Evolutionary conservation across 1,284 basidiomycete genomes (phyloP).

Genomic region (Cryptococcus maquisensis): DNA sequence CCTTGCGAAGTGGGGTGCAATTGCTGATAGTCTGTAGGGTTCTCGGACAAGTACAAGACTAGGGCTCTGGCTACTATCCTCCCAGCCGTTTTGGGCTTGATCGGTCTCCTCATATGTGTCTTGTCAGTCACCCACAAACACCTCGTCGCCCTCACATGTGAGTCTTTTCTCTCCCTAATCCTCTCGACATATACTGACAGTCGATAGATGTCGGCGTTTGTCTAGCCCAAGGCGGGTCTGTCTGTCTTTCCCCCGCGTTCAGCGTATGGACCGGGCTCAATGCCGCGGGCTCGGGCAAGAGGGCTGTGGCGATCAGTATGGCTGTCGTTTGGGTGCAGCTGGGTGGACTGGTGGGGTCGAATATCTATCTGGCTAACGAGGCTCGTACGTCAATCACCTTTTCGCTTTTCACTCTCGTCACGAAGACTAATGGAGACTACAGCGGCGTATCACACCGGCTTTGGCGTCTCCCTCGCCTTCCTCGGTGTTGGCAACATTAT

Average conservation of each 20-base stretch:
- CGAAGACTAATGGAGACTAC: background rate
- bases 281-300: constrained; percentile 31
- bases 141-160: constrained; percentile 23
- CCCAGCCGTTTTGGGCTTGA: background rate
- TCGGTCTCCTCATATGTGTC: constrained; percentile 1
- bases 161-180: background rate
- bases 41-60: constrained; percentile 4
- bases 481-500: constrained; percentile 18
- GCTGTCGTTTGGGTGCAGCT: constrained; percentile 22
- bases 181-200: background rate
- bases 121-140: constrained; percentile 16
- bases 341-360: constrained; percentile 29
- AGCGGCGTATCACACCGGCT: constrained; percentile 25
- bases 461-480: constrained; percentile 27
- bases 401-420: background rate
- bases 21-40: background rate
- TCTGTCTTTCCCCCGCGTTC: constrained; percentile 27
- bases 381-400: constrained; percentile 16
- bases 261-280: constrained; percentile 31
- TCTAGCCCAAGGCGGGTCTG: constrained; percentile 25
- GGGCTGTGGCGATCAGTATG: constrained; percentile 28
- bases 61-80: constrained; percentile 1
- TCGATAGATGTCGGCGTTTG: constrained; percentile 25
- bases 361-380: constrained; percentile 30
- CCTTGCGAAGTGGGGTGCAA: too few relatives aligned